Percentiles rank a stretch among this genome's conserved stretches.
These are phyloP conservation scores for Rosa rugosa DNA, from an alignment of 306 rosid genomes.

Conservation along the genomic window DNA sequence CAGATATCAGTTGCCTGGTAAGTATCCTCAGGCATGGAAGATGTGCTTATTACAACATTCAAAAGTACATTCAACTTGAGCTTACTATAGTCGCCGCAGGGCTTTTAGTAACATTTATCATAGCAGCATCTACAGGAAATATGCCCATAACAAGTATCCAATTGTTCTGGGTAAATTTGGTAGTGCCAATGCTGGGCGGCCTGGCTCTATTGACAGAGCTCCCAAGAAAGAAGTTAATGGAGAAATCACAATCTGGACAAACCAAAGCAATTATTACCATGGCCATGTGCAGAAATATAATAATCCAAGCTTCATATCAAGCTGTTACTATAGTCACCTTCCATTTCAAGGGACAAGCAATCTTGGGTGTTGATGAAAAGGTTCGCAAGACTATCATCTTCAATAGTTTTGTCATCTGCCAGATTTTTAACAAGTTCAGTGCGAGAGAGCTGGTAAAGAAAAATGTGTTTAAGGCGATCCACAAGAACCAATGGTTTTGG, in stretches of 20 bases:
- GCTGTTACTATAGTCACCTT: neutral
- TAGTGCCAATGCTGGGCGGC: constrained; percentile 6
- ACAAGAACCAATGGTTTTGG: constrained; percentile 11
- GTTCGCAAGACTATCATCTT: constrained; percentile 17
- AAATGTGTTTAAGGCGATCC: constrained; percentile 8
- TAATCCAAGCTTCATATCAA: constrained; percentile 19
- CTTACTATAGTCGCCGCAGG: neutral
- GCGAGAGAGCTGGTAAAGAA: constrained; percentile 17
- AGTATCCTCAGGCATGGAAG: neutral
- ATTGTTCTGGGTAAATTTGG: constrained; percentile 1
- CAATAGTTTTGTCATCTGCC: constrained; percentile 25
- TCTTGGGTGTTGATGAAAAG: neutral
- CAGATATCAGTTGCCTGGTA: neutral
- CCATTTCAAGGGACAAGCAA: constrained; percentile 7
- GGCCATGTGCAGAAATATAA: constrained; percentile 23
- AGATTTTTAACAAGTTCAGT: constrained; percentile 16
- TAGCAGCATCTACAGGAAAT: neutral
- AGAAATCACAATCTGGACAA: neutral
- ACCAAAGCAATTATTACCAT: neutral
- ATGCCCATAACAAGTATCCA: neutral
- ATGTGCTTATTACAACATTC: constrained; percentile 18
- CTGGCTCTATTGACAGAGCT: constrained; percentile 9
- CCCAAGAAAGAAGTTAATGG: constrained; percentile 3
- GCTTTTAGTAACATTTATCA: neutral
- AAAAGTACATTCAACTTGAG: constrained; percentile 20